A percentile compares a stretch with the other conserved stretches of the same genome.
These are phyloP conservation scores for Trichosporon ovoides DNA, from an alignment of 1,284 basidiomycete genomes.

Conservation along the genomic window DNA sequence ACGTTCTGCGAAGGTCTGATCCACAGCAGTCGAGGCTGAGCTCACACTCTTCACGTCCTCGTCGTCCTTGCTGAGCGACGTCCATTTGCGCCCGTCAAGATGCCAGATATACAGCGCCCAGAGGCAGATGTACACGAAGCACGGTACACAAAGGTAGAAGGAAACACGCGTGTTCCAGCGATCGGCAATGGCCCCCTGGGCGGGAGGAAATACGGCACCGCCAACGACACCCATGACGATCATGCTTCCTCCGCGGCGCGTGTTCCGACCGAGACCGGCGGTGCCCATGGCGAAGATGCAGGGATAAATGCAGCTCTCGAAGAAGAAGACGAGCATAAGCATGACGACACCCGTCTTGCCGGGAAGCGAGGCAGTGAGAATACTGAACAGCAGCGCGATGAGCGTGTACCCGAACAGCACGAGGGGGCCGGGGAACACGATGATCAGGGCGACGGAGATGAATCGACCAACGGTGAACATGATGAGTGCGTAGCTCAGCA, in stretches of 20 bases:
- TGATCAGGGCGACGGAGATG: slow-evolving; percentile 60
- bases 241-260: slow-evolving; percentile 63
- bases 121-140: slow-evolving; percentile 44
- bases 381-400: slow-evolving; percentile 55
- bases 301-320: slow-evolving; percentile 60
- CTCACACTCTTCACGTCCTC: background rate
- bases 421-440: slow-evolving; percentile 60
- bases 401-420: slow-evolving; percentile 58
- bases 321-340: slow-evolving; percentile 68
- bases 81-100: slow-evolving; percentile 36
- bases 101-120: slow-evolving; percentile 46
- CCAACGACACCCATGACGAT: slow-evolving; percentile 65
- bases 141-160: slow-evolving; percentile 46
- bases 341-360: slow-evolving; percentile 59
- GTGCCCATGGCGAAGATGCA: slow-evolving; percentile 60
- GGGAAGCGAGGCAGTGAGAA: slow-evolving; percentile 55
- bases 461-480: slow-evolving; percentile 65
- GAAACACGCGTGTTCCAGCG: slow-evolving; percentile 39
- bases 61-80: background rate
- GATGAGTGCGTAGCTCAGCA: slow-evolving; percentile 68
- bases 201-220: slow-evolving; percentile 68
- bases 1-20: background rate
- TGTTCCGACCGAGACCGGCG: slow-evolving; percentile 62
- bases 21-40: background rate
- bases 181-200: slow-evolving; percentile 65